Base-by-base conservation (phyloP, 2,329 filamentous ascomycete species). In the Ciborinia camelliae region DNA sequence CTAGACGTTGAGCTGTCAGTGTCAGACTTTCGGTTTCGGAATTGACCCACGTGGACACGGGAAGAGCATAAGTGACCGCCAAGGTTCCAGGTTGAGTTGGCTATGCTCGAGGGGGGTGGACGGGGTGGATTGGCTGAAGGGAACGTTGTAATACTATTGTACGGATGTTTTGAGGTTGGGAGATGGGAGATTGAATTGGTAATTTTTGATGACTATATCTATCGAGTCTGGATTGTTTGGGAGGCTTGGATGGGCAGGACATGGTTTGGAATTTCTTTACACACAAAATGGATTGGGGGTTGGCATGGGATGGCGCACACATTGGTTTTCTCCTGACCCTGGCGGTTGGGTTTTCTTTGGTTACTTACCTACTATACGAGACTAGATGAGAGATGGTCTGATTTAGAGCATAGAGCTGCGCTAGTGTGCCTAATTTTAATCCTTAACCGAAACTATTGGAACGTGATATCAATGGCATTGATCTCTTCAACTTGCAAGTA, bases 1-100 rank as follows among this genome's bases (percentile, higher is more conserved):
- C 78, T 45, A 70, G 73, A 63, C 70, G 69, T 53, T 74, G 65
- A 71, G 39, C 28, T n/a, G 28, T 47, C 28, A 32, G 30, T 35
- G 30, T n/a, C 20, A 35, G 41, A 15, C 41, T 35, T 23, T 4
- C 0, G n/a, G 9, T 4, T 45, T 35, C 26, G 41, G 28, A 23
- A 32, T 58, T 0, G 28, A 45, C 45, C 6, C 28, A 47, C 41
- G 28, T 58, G 54, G 41, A 20, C 3, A 15, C 41, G 20, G 41
- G 28, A 47, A 55, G 48, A 51, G 30, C 9, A 26, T n/a, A 53
- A 37, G n/a, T 26, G 32, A 39, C 51, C 37, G 23, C 51, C 51
- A 32, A n/a, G n/a, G n/a, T n/a, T n/a, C n/a, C n/a, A 54, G 51
- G 32, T 26, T 37, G n/a, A 37, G 51, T 41, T 20, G 50, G 55